Conservation (phyloP, 1,284 basidiomycete genomes). For the Moesziomyces sp. region DNA sequence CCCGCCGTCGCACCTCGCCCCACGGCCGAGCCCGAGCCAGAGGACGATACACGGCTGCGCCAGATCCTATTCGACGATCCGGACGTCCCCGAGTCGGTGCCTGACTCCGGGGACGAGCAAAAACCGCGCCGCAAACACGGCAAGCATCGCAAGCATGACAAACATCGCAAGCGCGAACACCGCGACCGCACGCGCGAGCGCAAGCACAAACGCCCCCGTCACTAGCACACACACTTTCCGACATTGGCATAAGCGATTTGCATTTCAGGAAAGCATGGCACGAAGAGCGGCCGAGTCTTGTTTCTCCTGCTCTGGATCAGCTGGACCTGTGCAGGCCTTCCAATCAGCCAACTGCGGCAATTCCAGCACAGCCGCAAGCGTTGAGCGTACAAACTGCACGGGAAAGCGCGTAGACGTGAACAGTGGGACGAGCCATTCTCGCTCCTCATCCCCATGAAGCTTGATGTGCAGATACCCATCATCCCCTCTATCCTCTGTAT, state of each 20-base stretch:
- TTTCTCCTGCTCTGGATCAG: constrained; percentile 2
- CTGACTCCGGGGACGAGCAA: neutral
- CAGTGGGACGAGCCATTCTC: constrained; percentile 32
- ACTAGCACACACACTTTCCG: neutral
- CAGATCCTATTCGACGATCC: neutral
- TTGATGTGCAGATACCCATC: constrained; percentile 28
- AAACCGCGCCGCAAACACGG: neutral
- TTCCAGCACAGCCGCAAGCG: constrained; percentile 45
- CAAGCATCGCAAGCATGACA: neutral
- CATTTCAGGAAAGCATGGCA: neutral
- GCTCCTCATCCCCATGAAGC: neutral
- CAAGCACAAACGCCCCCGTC: neutral
- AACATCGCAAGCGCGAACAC: no score
- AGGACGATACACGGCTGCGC: constrained; percentile 1
- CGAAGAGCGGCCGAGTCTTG: neutral
- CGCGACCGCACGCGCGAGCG: no score
- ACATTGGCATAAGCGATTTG: no score
- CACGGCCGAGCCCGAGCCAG: neutral
- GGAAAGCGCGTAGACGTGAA: constrained; percentile 15
- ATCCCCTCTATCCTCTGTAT: constrained; percentile 14
- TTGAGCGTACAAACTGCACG: constrained; percentile 37
- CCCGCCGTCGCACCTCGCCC: no score
- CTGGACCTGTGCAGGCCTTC: constrained; percentile 38
- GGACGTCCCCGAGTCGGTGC: neutral
- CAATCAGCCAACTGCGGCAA: constrained; percentile 59